Conservation (phyloP, 805 yeast genomes). For the Diddensiella transvaalensis region DNA sequence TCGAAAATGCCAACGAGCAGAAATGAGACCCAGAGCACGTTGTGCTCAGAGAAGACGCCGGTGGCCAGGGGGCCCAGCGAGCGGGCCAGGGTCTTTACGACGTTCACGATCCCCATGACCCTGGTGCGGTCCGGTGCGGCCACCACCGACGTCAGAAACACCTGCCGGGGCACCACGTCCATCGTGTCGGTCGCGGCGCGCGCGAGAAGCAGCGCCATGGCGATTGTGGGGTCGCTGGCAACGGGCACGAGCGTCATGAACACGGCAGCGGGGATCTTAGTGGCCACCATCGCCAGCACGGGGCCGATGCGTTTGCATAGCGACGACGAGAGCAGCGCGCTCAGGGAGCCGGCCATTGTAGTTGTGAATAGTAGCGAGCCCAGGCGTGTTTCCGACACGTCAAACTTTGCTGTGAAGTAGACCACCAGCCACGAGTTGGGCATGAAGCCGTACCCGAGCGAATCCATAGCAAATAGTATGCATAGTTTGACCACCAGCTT, state of each 20-base stretch:
- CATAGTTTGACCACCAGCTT: constrained; percentile 19
- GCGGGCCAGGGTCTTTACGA: constrained; percentile 81
- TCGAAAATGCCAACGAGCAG: constrained; percentile 35
- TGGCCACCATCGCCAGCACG: constrained; percentile 64
- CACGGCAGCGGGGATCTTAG: constrained; percentile 75
- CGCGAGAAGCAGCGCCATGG: constrained; percentile 49
- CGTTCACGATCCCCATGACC: constrained; percentile 81
- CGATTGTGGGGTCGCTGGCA: constrained; percentile 38
- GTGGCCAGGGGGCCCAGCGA: constrained; percentile 78
- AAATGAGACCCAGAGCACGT: constrained; percentile 31
- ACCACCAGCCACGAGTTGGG: constrained; percentile 85
- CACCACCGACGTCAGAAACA: constrained; percentile 66
- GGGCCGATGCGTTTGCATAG: constrained; percentile 72
- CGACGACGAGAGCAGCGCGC: constrained; percentile 74
- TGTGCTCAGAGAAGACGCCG: constrained; percentile 60
- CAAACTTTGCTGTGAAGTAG: constrained; percentile 61
- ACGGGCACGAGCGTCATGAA: constrained; percentile 55
- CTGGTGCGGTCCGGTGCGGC: constrained; percentile 60
- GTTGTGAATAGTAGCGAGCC: constrained; percentile 65
- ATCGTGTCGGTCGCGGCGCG: constrained; percentile 67
- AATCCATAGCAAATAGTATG: constrained; percentile 67
- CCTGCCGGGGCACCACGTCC: constrained; percentile 92
- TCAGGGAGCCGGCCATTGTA: constrained; percentile 57
- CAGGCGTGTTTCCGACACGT: constrained; percentile 50
- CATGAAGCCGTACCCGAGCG: constrained; percentile 86